Evolutionary conservation across 345 rosid species (phyloP).

Genomic region (Ceriops decandra): DNA sequence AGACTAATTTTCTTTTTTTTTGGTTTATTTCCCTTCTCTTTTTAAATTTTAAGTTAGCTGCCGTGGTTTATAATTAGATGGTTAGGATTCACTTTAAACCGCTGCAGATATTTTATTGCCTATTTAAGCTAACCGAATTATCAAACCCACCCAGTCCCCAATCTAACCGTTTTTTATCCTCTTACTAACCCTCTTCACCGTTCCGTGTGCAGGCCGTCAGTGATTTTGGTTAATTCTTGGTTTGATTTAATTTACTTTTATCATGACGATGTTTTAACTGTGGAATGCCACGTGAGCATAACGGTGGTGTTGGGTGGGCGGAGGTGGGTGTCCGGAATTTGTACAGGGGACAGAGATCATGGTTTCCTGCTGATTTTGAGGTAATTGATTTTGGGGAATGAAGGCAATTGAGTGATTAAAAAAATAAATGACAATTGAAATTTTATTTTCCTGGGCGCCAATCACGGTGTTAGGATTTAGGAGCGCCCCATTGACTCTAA

Average conservation of each 20-base stretch:
- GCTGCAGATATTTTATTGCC: background rate
- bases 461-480: slow-evolving; percentile 47
- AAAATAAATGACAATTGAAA: background rate
- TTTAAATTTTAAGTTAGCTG: background rate
- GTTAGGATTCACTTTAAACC: no score
- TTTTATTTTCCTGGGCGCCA: slow-evolving; percentile 35
- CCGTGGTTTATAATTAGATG: slow-evolving; percentile 12
- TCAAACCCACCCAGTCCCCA: no score
- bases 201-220: no score
- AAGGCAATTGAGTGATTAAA: slow-evolving; percentile 4
- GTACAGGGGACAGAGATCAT: slow-evolving; percentile 29
- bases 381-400: background rate
- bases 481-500: slow-evolving; percentile 14
- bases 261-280: no score
- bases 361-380: slow-evolving; percentile 47
- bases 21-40: background rate
- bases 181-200: background rate
- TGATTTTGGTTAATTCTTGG: no score
- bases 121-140: slow-evolving; percentile 9
- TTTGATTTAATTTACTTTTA: no score
- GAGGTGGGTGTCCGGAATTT: background rate
- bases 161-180: slow-evolving; percentile 7
- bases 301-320: slow-evolving; percentile 20
- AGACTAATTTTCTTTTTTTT: background rate
- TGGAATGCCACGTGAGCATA: no score